A percentile compares a stretch with the other conserved stretches of the same genome.
Evolutionary conservation across 306 rosid species (phyloP).

Genomic region (Castanea sativa): DNA sequence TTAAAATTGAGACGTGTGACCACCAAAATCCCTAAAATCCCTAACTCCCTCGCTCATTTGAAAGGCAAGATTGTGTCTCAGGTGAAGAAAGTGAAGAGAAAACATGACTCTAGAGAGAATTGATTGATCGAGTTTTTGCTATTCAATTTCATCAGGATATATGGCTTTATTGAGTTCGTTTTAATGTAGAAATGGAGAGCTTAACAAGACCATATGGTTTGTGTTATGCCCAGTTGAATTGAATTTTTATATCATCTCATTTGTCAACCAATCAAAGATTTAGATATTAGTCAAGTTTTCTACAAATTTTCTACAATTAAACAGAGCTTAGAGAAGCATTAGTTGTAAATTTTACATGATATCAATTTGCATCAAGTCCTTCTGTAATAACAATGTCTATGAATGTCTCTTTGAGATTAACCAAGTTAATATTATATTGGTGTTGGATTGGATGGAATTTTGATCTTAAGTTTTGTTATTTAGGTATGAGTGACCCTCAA

Average conservation of each 20-base stretch:
- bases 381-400: neutral
- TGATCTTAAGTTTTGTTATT: slow-evolving; percentile 16
- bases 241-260: neutral
- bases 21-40: too few species aligned
- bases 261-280: neutral
- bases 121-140: neutral
- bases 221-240: neutral
- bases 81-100: neutral
- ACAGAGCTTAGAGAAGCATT: neutral
- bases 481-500: slow-evolving; percentile 89
- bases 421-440: slow-evolving; percentile 1
- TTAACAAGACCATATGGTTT: neutral
- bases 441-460: neutral
- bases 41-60: neutral
- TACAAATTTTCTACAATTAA: neutral
- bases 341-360: neutral
- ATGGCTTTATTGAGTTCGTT: neutral
- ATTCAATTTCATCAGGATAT: neutral
- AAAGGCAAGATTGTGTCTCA: neutral
- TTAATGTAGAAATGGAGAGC: neutral
- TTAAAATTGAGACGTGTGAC: too few species aligned
- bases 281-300: neutral
- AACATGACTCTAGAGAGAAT: neutral
- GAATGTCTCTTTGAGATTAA: neutral
- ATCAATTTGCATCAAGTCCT: neutral